Evolutionary conservation across 75 land plant species (phyloP).

Genomic region (Ceratopteris richardii): DNA sequence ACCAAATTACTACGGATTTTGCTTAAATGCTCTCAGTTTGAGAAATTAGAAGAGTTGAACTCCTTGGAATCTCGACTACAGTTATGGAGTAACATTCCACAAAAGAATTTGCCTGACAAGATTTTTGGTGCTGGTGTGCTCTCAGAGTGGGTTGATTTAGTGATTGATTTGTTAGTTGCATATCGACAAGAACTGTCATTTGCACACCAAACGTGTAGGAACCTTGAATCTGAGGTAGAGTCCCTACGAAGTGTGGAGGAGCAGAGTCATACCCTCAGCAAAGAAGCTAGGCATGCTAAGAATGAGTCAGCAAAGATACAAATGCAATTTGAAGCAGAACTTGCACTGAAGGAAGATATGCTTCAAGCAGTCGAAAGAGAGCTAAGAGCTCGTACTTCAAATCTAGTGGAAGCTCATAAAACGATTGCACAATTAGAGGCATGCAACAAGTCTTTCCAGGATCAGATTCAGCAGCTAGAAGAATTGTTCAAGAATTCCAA

Average conservation of each 20-base stretch:
- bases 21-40: background rate
- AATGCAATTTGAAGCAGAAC: background rate
- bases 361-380: background rate
- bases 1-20: conserved; percentile 12
- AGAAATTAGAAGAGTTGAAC: background rate
- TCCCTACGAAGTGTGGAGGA: background rate
- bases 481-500: background rate
- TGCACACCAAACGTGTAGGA: background rate
- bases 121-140: conserved; percentile 7
- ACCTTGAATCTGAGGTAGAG: conserved; percentile 3
- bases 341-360: background rate
- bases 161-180: conserved; percentile 1
- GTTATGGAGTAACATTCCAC: conserved; percentile 10
- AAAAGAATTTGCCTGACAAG: conserved; percentile 5
- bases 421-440: background rate
- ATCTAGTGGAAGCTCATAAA: background rate
- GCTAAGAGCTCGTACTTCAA: background rate
- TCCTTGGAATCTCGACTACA: background rate
- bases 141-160: conserved; percentile 8
- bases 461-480: background rate
- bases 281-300: conserved; percentile 1
- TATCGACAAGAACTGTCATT: conserved; percentile 7
- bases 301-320: conserved; percentile 1
- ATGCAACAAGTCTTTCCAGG: background rate
- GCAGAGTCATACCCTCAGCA: background rate